Base-by-base conservation (phyloP, 2,329 filamentous ascomycete species). In the Curvularia lunata region DNA sequence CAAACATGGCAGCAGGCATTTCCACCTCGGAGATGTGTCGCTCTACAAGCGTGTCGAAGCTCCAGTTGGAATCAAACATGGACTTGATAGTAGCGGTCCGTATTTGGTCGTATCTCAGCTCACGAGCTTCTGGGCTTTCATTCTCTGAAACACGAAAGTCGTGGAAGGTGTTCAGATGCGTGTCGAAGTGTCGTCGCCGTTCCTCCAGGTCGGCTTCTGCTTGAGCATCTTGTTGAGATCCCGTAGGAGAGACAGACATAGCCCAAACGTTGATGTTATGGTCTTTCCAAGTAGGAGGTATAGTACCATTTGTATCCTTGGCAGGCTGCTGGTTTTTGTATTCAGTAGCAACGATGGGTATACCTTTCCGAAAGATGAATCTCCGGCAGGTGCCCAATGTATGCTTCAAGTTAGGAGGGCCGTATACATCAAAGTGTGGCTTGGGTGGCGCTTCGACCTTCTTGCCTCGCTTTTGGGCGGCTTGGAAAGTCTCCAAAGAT, bases 361-460 rank as follows among this genome's bases (percentile, higher is more conserved):
- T 84, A 0, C 91, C 89, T 67, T 91, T 92, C 37, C 95, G 85
- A 68, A 97, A 94, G 48, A 98, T 86, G 76, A 97, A 97, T 30
- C 88, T 82, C 45, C 95, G 85, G 16, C 90, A 88, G 0, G 92
- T 91, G n/a, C 92, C 93, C 55, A 99, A 77, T 5, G 86, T 83
- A 71, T 97, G 89, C 45, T 87, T 85, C 53, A 98, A 77, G 72
- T 98, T 98, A 50, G 87, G 86, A 4, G 89, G 87, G 3, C 91
- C 93, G 72, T 96, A 90, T 12, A 98, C 81, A n/a, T 83, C 74
- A 57, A 75, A 71, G 48, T 61, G 64, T 3, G 62, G 75, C 65
- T 54, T 71, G 3, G 56, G 34, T 3, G 73, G 73, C 27, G 54
- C 43, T 9, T 58, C 45, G 1, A 18, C 30, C 16, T 57, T 67